Evolutionary conservation across 768 basidiomycete genomes (phyloP), one percentile per base, ranked within the genome.

Genomic region (Boletus tomentosulus): DNA sequence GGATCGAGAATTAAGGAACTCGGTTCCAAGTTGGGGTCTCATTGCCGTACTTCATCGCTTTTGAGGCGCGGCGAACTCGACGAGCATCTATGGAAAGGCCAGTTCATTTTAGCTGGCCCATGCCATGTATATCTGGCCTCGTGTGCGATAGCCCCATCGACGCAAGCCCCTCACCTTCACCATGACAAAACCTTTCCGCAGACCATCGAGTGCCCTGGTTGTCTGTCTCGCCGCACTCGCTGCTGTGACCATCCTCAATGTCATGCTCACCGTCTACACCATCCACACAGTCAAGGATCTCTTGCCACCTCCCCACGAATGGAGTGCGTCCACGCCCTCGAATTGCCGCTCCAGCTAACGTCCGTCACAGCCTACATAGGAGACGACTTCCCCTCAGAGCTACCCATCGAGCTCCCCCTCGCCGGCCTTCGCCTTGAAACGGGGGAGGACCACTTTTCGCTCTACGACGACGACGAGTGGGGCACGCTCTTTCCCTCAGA

Each of bases 381-480:
- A 10, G 59, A 66, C 7, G 68, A 68, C 50, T 67, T 62, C 28
- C 66, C 71, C 13, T 61, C 70, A 10, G 67, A 68, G n/a, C 62
- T 72, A 0, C 71, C 71, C 0, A 12, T 72, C 25, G 51, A 57
- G 5, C 52, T 73, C 43, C 70, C 71, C 3, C 47, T 56, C 11
- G 67, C 63, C 13, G 64, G 67, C 12, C 62, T 70, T 53, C 63
- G 57, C 33, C 60, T 72, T 51, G 57, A 58, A 22, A 50, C 58
- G 3, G 64, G 68, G 35, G 52, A 55, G 6, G 61, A 49, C 0
- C 66, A 66, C 46, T 73, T 72, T 49, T 63, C 63, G 3, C 66
- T 73, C 13, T 61, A 62, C 53, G 60, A 70, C 53, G 71, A 73
- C 52, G 64, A 65, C 51, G 70, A 71, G 38, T 73, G 72, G 72